A percentile compares a stretch with the other conserved stretches of the same genome.
These are phyloP conservation scores for Penicillium canescens DNA, from an alignment of 495 filamentous ascomycete genomes.

Conservation along the genomic window DNA sequence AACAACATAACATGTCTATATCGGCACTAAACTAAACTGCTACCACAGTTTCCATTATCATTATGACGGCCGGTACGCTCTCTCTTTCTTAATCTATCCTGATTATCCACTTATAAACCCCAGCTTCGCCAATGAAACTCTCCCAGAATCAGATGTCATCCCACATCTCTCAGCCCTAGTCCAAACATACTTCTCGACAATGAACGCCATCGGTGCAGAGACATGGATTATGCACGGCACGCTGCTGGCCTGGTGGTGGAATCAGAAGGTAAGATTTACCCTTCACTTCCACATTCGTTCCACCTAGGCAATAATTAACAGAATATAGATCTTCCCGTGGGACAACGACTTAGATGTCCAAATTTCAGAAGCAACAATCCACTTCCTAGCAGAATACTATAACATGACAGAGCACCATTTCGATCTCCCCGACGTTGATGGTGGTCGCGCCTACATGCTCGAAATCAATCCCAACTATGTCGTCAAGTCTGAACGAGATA, in stretches of 20 bases:
- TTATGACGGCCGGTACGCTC: constrained; percentile 59
- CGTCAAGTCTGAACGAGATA: constrained; percentile 45
- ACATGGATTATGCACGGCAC: constrained; percentile 68
- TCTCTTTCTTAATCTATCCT: background rate
- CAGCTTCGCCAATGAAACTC: constrained; percentile 49
- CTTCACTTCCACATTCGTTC: background rate
- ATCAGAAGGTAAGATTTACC: constrained; percentile 43
- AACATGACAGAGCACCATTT: constrained; percentile 64
- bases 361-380: constrained; percentile 54
- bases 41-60: constrained; percentile 56
- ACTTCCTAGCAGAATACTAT: constrained; percentile 58
- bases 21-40: background rate
- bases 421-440: constrained; percentile 40
- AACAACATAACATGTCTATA: constrained; percentile 3
- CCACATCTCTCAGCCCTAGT: constrained; percentile 51
- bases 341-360: constrained; percentile 64
- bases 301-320: background rate
- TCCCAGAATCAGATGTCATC: constrained; percentile 49
- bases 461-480: constrained; percentile 62
- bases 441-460: constrained; percentile 52
- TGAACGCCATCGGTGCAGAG: constrained; percentile 55
- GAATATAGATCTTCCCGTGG: constrained; percentile 57
- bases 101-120: constrained; percentile 16
- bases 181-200: constrained; percentile 56
- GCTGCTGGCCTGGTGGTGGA: constrained; percentile 65